phyloP scores from a whole-genome alignment of 176 grass and related monocot species.

The Musa beccarii region DNA sequence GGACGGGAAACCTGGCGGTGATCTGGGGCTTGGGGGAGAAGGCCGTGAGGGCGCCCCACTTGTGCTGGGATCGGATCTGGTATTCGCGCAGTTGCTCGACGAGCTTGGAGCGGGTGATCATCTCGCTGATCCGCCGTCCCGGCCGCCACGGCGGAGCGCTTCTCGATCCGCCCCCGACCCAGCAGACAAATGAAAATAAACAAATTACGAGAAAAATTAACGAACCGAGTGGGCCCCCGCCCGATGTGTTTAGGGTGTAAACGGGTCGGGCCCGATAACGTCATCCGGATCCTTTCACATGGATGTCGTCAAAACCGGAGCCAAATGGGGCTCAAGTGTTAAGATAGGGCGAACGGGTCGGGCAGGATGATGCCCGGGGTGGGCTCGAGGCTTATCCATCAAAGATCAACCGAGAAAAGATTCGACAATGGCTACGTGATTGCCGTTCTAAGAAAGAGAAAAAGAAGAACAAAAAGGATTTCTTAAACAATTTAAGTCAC shows the following conservation, averaged over 20 bases:
- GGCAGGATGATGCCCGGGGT: too few relatives aligned
- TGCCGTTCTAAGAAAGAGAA: too few relatives aligned
- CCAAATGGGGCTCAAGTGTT: too few relatives aligned
- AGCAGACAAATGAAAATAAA: not conserved
- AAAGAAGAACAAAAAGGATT: too few relatives aligned
- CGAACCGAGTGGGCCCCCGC: not conserved
- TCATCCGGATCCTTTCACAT: too few relatives aligned
- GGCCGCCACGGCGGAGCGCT: not conserved
- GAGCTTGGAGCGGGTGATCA: conserved; percentile 92
- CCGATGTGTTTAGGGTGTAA: not conserved
- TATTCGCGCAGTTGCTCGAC: conserved; percentile 79
- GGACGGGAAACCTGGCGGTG: conserved; percentile 45
- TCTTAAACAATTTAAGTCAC: too few relatives aligned
- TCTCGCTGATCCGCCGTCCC: conserved; percentile 22
- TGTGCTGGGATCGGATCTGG: conserved; percentile 86
- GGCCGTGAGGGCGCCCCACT: conserved; percentile 40
- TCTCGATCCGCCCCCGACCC: not conserved
- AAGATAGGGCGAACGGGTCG: too few relatives aligned
- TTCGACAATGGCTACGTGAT: too few relatives aligned
- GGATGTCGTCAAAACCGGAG: too few relatives aligned
- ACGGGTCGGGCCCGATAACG: not conserved
- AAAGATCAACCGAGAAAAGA: too few relatives aligned
- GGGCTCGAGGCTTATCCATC: too few relatives aligned
- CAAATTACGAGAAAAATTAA: not conserved
- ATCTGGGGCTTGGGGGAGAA: conserved; percentile 81